Base-by-base conservation (phyloP, 192 early-diverging fungal genomes). In the Dissophora ornata region DNA sequence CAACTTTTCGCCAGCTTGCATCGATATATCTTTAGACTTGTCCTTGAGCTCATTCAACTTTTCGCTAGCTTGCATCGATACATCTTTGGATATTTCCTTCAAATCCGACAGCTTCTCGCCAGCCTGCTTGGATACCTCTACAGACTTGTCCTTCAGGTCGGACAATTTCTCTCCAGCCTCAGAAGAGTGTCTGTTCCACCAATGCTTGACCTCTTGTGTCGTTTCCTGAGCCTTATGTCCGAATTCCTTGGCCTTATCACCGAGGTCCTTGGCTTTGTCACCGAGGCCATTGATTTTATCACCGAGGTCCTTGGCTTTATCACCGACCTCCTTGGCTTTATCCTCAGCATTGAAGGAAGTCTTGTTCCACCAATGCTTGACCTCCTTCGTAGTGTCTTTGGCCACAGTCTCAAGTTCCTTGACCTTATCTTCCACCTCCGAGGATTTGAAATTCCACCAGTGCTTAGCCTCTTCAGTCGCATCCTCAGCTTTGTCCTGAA, bases 141-240 rank as follows among this genome's bases (percentile, higher is more conserved):
- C 38, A 21, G 62, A 19, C 19, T 53, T 65, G 24, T 65, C 52
- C 41, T 45, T 53, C 1, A 55, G 41, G 12, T 53, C 42, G 0
- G 2, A 0, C 13, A 53, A 8, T 16, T 50, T 64, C 13, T 42
- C 25, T 8, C n/a, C 44, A 3, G 41, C 32, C 24, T 66, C 41
- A 0, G 40, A 9, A 4, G 62, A 55, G 26, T 21, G n/a, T 15
- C 32, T 40, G 30, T 47, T 53, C 65, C 65, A 67, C 64, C 64
- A 67, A 11, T 57, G 45, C 64, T 67, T 69, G 19, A 19, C 65
- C 12, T 67, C 65, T 26, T 48, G 24, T 10, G 65, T 51, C 6
- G 56, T 19, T 4, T 66, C 53, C 36, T 66, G 46, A 12, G 33
- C 53, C 29, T 63, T 49, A 36, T 4, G 34, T 3, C 26, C 34